Percentiles rank a stretch among this genome's conserved stretches.
These are phyloP conservation scores for Santalum album DNA, from an alignment of 164 flowering plant genomes.

Conservation along the genomic window DNA sequence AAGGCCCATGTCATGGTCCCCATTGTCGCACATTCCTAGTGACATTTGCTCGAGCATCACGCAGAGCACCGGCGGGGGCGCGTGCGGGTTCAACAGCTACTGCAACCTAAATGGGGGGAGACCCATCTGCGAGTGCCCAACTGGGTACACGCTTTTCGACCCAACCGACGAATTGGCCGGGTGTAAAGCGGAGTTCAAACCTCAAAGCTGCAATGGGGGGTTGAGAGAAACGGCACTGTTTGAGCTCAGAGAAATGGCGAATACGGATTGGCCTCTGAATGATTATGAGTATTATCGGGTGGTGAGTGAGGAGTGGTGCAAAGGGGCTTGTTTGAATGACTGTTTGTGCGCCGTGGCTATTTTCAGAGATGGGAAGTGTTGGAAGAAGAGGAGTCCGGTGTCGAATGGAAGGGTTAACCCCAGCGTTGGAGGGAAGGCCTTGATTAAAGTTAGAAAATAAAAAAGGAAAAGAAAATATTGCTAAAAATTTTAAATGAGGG, in stretches of 20 bases:
- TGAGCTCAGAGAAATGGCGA: not conserved
- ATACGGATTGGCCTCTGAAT: not conserved
- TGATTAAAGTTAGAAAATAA: not conserved
- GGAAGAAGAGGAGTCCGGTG: not conserved
- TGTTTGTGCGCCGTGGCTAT: not conserved
- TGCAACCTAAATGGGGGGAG: not conserved
- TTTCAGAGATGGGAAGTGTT: not conserved
- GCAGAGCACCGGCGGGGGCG: not conserved
- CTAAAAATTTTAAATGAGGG: no score
- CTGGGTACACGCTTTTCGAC: not conserved
- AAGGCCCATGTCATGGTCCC: not conserved
- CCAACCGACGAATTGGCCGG: not conserved
- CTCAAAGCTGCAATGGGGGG: not conserved
- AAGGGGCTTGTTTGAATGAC: not conserved
- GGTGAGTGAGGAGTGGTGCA: not conserved
- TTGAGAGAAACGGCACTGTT: not conserved
- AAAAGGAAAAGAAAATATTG: no score
- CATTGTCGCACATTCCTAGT: not conserved
- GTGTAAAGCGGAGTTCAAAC: not conserved
- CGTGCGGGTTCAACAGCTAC: conserved; percentile 10
- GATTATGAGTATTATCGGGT: not conserved
- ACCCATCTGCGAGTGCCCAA: not conserved
- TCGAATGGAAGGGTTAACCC: not conserved
- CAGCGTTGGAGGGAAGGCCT: not conserved
- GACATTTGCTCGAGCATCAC: not conserved